phyloP scores from a whole-genome alignment of 2,329 filamentous ascomycete genomes.

The Aurifilum marmelostoma region DNA sequence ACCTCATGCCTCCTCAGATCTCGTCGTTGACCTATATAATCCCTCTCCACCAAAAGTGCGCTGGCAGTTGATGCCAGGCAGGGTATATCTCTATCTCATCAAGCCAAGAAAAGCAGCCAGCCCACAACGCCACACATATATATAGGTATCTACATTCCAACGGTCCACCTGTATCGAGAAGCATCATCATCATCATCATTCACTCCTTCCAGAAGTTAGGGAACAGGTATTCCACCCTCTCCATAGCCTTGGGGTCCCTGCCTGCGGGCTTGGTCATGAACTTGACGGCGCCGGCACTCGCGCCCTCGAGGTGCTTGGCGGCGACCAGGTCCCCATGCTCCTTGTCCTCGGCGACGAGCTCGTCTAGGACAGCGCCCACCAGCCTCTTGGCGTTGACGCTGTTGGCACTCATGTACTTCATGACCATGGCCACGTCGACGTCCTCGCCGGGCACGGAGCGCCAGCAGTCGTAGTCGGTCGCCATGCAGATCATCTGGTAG shows the following conservation, averaged over 20 bases:
- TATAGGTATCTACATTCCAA: not conserved
- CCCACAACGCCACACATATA: not conserved
- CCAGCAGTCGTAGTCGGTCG: slow-evolving; percentile 99
- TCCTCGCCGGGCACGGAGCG: slow-evolving; percentile 67
- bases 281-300: slow-evolving; percentile 74
- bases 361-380: slow-evolving; percentile 84
- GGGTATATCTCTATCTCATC: slow-evolving; percentile 1
- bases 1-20: not conserved
- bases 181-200: no score
- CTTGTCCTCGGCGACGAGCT: slow-evolving; percentile 61
- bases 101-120: not conserved
- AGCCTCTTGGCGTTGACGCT: slow-evolving; percentile 83
- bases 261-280: slow-evolving; percentile 82
- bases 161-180: not conserved
- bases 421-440: slow-evolving; percentile 95
- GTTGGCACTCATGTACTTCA: slow-evolving; percentile 95
- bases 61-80: slow-evolving; percentile 1
- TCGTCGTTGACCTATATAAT: not conserved
- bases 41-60: not conserved
- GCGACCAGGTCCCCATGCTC: slow-evolving; percentile 75
- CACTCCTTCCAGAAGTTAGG: slow-evolving; percentile 70
- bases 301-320: slow-evolving; percentile 80
- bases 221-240: slow-evolving; percentile 86
- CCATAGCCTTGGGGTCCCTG: slow-evolving; percentile 71
- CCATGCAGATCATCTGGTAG: slow-evolving; percentile 99